Evolutionary conservation across 768 basidiomycete genomes (phyloP), one percentile per base, ranked within the genome.

Genomic region (Mycena metata): DNA sequence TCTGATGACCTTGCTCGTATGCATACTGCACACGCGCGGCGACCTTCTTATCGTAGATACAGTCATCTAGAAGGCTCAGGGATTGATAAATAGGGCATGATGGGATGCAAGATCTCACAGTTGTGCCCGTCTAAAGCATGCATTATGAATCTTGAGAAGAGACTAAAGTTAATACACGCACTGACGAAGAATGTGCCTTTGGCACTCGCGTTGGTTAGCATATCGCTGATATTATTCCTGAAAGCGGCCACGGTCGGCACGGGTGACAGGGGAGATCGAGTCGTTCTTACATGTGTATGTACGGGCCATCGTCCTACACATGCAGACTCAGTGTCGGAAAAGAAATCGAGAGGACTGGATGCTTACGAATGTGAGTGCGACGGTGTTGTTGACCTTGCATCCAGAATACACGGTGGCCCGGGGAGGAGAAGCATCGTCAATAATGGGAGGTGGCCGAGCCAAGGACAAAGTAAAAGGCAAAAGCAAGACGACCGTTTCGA

Each of bases 171-270:
- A 39, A 12, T 23, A 13, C 30, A 69, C 75, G 51, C 42, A 74
- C 72, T 77, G 52, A 79, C 72, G 72, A 81, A 82, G 73, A 82
- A 82, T 2, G 81, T 81, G 0, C 74, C 81, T 45, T 75, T 80
- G 7, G 74, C 78, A 23, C 72, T 69, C 33, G 62, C 57, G 7
- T 13, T n/a, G 6, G 24, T 65, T 55, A 49, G 69, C 69, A 55
- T 21, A 16, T 57, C 39, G 47, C 49, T 62, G 8, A 68, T 65
- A 0, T 33, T 23, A 13, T 11, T 33, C 57, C 64, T 66, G 5
- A 35, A 43, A 2, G 11, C 23, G 30, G 30, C 30, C 30, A 30
- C 30, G 30, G 30, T 30, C 30, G 30, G 30, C 6, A 30, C 30
- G 30, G 30, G 30, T 30, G 30, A 30, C 26, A 12, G 11, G 8